A percentile compares a stretch with the other conserved stretches of the same genome.
phyloP scores from a whole-genome alignment of 768 basidiomycete genomes.

The Suillus sp. region DNA sequence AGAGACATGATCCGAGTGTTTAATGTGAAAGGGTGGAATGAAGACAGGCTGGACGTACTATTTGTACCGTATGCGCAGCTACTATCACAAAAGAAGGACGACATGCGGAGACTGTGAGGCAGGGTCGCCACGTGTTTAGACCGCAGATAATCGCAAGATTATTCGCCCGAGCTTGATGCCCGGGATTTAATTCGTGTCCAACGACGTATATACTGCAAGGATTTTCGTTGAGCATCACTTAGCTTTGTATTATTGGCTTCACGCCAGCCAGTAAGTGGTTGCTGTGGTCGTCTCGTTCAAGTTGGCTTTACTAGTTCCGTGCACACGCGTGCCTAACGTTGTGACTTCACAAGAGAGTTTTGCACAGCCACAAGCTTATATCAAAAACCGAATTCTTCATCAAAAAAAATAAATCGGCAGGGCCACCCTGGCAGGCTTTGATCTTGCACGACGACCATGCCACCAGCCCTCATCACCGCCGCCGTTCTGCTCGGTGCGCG shows the following conservation, averaged over 20 bases:
- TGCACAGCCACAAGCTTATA: constrained; percentile 4
- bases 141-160: not conserved
- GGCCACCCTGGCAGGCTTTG: not conserved
- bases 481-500: constrained; percentile 57
- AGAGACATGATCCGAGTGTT: not conserved
- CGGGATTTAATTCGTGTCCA: not conserved
- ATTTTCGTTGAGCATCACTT: not conserved
- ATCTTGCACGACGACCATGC: not conserved
- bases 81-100: not conserved
- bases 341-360: not conserved
- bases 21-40: not conserved
- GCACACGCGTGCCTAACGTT: not conserved
- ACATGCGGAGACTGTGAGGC: not conserved
- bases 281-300: not conserved
- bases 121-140: not conserved
- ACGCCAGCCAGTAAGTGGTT: not conserved
- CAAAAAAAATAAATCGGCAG: not conserved
- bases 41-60: not conserved
- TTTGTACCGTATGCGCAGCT: not conserved
- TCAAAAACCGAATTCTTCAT: not conserved
- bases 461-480: constrained; percentile 9
- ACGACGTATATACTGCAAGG: not conserved
- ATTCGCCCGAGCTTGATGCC: not conserved
- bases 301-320: not conserved
- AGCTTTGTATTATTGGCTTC: not conserved